These are phyloP conservation scores for Candida corydali DNA, from an alignment of 805 yeast species.

Conservation along the genomic window DNA sequence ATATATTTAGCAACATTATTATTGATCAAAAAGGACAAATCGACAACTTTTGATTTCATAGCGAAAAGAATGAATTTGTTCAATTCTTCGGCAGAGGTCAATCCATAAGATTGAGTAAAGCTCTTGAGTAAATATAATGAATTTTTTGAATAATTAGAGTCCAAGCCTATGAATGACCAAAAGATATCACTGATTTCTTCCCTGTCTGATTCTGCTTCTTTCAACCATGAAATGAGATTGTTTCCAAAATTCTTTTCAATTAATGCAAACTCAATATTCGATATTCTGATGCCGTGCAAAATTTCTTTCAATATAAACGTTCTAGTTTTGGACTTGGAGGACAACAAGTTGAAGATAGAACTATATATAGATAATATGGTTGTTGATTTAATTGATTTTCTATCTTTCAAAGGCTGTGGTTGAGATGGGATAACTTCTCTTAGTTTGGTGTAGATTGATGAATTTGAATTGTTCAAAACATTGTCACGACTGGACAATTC, in stretches of 20 bases:
- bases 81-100: slow-evolving; percentile 21
- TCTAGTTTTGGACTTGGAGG: slow-evolving; percentile 28
- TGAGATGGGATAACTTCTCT: slow-evolving; percentile 29
- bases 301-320: slow-evolving; percentile 27
- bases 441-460: slow-evolving; percentile 23
- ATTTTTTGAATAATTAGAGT: slow-evolving; percentile 21
- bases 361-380: slow-evolving; percentile 38
- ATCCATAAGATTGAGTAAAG: slow-evolving; percentile 25
- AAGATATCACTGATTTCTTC: slow-evolving; percentile 25
- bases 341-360: slow-evolving; percentile 39
- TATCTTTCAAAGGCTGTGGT: slow-evolving; percentile 40
- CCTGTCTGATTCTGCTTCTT: slow-evolving; percentile 25
- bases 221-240: slow-evolving; percentile 35
- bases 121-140: slow-evolving; percentile 33
- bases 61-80: slow-evolving; percentile 31
- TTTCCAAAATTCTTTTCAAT: slow-evolving; percentile 32
- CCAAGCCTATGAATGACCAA: slow-evolving; percentile 38
- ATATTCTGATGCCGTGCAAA: slow-evolving; percentile 25
- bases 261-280: slow-evolving; percentile 28
- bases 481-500: slow-evolving; percentile 24
- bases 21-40: slow-evolving; percentile 40
- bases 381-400: slow-evolving; percentile 39
- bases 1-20: slow-evolving; percentile 35
- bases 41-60: slow-evolving; percentile 32
- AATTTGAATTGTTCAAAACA: slow-evolving; percentile 22